Evolutionary conservation across 139 green algal species (phyloP).

Genomic region (Asterochloris sp.): DNA sequence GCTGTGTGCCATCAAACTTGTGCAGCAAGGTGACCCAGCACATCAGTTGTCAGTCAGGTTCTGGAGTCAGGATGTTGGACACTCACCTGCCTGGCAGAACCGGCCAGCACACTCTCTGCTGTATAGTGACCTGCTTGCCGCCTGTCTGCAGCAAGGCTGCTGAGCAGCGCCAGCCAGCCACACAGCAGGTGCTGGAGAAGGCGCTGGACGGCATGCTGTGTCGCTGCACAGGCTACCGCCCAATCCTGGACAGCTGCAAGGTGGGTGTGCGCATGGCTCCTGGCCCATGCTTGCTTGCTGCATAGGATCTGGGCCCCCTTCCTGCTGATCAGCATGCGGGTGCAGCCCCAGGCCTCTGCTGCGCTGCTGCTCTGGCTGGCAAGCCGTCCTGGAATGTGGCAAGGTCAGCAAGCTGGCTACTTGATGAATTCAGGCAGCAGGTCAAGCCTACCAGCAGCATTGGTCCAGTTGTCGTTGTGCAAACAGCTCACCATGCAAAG

Average conservation of each 20-base stretch:
- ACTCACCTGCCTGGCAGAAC: too few species aligned
- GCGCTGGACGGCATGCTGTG: slow-evolving; percentile 76
- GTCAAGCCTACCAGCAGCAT: not conserved
- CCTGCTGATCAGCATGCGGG: not conserved
- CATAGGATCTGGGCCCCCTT: not conserved
- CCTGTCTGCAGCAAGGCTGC: not conserved
- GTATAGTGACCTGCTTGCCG: too few species aligned
- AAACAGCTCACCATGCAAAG: too few species aligned
- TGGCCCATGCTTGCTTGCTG: not conserved
- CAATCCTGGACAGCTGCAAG: slow-evolving; percentile 12
- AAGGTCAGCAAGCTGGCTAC: not conserved
- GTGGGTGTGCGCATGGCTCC: not conserved
- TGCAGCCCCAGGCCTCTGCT: not conserved
- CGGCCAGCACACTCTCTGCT: too few species aligned
- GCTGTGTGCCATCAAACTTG: too few species aligned
- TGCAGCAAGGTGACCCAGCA: too few species aligned
- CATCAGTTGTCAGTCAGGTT: too few species aligned
- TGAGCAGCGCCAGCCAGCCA: slow-evolving; percentile 2
- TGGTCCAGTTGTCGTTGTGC: too few species aligned
- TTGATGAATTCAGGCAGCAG: not conserved
- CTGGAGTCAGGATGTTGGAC: not conserved
- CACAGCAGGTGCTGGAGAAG: slow-evolving; percentile 29
- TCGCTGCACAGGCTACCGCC: slow-evolving; percentile 62
- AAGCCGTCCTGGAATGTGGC: not conserved
- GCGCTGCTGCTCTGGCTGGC: not conserved